Evolutionary conservation across 495 filamentous ascomycete species (phyloP).

Genomic region (Rhypophila decipiens): DNA sequence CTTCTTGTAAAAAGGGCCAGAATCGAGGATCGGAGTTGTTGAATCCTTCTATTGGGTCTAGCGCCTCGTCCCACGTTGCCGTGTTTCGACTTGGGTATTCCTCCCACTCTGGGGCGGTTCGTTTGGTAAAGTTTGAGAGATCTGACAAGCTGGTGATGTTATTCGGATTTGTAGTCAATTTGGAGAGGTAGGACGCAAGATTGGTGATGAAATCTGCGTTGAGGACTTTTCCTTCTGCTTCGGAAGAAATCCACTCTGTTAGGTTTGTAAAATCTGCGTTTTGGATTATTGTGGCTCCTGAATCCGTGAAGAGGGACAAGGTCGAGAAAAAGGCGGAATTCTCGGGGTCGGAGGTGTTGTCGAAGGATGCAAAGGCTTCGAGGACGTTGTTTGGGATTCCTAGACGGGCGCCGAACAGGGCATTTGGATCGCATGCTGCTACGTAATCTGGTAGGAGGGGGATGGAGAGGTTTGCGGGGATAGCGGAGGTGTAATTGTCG

Average conservation of each 20-base stretch:
- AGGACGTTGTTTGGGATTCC: slow-evolving; percentile 44
- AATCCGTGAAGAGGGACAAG: slow-evolving; percentile 13
- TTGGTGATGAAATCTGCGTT: slow-evolving; percentile 36
- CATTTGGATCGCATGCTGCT: slow-evolving; percentile 39
- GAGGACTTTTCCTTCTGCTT: slow-evolving; percentile 2
- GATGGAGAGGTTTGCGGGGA: slow-evolving; percentile 23
- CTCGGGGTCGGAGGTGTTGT: neutral
- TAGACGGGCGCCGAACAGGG: slow-evolving; percentile 59
- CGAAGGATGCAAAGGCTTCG: neutral
- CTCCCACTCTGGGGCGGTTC: slow-evolving; percentile 3
- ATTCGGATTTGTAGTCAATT: slow-evolving; percentile 41
- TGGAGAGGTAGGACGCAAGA: slow-evolving; percentile 37
- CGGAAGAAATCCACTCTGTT: neutral
- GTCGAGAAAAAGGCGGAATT: slow-evolving; percentile 18
- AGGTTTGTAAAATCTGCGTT: slow-evolving; percentile 1
- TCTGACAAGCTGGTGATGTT: slow-evolving; percentile 30
- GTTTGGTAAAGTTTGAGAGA: slow-evolving; percentile 25
- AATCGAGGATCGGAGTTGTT: neutral
- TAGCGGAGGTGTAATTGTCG: slow-evolving; percentile 40
- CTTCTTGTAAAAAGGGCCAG: neutral
- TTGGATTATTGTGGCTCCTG: slow-evolving; percentile 30
- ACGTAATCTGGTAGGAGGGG: slow-evolving; percentile 37
- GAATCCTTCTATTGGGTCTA: slow-evolving; percentile 6
- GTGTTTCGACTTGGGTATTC: slow-evolving; percentile 27
- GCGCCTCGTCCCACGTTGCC: slow-evolving; percentile 26